Conservation (phyloP, 192 early-diverging fungal species). For the Coemansia sp. region DNA sequence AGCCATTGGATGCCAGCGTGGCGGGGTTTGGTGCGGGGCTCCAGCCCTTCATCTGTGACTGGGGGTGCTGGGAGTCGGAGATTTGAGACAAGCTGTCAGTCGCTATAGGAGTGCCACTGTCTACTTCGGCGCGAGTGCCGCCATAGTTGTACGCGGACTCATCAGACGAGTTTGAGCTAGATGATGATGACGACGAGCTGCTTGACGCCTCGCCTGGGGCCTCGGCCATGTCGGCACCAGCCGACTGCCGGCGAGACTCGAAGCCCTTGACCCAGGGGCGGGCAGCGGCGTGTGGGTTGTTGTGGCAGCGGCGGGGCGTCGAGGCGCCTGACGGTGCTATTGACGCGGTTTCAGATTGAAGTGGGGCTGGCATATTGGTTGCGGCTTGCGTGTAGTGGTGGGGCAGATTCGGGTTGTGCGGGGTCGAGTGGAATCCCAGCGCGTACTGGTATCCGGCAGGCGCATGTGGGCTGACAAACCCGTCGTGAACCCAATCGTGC, state of each 20-base stretch:
- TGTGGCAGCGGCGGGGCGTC: slow-evolving; percentile 7
- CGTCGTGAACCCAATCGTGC: slow-evolving; percentile 37
- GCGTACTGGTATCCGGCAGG: slow-evolving; percentile 17
- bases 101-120: neutral
- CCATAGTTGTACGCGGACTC: slow-evolving; percentile 21
- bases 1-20: neutral
- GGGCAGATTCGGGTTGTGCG: slow-evolving; percentile 34
- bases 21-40: neutral
- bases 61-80: slow-evolving; percentile 1
- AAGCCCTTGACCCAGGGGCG: slow-evolving; percentile 31
- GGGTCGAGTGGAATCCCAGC: slow-evolving; percentile 30
- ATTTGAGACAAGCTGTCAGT: neutral
- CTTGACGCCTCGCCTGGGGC: neutral
- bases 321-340: neutral
- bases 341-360: neutral
- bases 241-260: slow-evolving; percentile 7
- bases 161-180: slow-evolving; percentile 19
- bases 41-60: neutral
- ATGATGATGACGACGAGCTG: slow-evolving; percentile 15
- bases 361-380: neutral
- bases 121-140: slow-evolving; percentile 18
- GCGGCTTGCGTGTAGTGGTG: slow-evolving; percentile 10
- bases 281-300: slow-evolving; percentile 8
- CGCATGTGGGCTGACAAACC: slow-evolving; percentile 19
- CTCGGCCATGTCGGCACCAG: neutral